Conservation (phyloP, 2,329 filamentous ascomycete species). For the Elsinoe ampelina region DNA sequence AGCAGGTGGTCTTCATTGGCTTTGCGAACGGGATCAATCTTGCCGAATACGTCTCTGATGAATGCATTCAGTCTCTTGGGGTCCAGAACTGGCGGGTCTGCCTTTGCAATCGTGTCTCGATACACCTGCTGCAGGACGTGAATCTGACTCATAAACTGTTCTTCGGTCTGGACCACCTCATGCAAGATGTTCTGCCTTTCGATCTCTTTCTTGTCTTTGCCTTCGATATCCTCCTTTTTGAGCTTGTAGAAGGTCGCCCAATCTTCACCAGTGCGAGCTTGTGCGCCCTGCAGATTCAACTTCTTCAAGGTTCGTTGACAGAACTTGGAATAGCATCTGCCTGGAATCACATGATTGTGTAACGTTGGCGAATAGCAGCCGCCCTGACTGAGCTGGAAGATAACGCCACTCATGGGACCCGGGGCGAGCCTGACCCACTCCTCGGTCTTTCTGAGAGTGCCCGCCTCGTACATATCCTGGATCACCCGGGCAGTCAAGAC, state of each 20-base stretch:
- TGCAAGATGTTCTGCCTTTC: constrained; percentile 90
- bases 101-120: constrained; percentile 63
- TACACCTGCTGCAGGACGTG: constrained; percentile 80
- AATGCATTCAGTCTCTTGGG: constrained; percentile 73
- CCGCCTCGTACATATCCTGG: constrained; percentile 66
- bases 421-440: constrained; percentile 94
- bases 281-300: constrained; percentile 72
- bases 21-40: constrained; percentile 75
- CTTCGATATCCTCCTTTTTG: constrained; percentile 64
- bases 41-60: constrained; percentile 77
- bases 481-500: constrained; percentile 70
- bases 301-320: constrained; percentile 93
- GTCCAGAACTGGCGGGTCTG: constrained; percentile 71
- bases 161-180: constrained; percentile 89
- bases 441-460: constrained; percentile 75
- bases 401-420: constrained; percentile 73
- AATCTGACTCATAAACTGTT: constrained; percentile 80
- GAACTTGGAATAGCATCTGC: constrained; percentile 85
- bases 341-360: constrained; percentile 57
- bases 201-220: constrained; percentile 73
- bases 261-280: constrained; percentile 58
- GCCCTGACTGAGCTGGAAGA: constrained; percentile 84
- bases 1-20: constrained; percentile 90
- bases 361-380: constrained; percentile 85
- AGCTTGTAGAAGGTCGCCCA: constrained; percentile 87